Conservation (phyloP, 2,329 filamentous ascomycete genomes). For the Hypoxylon sp. region DNA sequence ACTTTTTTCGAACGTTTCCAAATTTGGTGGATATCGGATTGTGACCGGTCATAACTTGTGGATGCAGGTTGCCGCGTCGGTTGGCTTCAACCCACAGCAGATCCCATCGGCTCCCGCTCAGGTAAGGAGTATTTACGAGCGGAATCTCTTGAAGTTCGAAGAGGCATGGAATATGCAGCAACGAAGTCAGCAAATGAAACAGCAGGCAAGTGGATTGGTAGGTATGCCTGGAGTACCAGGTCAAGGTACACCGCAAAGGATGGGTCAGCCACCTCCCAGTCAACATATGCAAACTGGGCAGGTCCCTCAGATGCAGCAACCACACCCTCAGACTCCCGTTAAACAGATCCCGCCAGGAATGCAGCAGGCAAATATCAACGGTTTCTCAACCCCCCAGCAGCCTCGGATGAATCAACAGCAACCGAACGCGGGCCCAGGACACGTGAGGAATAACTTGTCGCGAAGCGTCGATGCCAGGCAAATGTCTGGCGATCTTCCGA, state of each 20-base stretch:
- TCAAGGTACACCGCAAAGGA: constrained; percentile 59
- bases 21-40: constrained; percentile 80
- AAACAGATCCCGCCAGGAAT: constrained; percentile 62
- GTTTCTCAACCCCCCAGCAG: constrained; percentile 60
- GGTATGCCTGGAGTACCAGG: constrained; percentile 52
- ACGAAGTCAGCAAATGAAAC: constrained; percentile 64
- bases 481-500: constrained; percentile 57
- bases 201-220: constrained; percentile 56
- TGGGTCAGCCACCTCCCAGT: constrained; percentile 57
- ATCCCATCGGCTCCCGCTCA: constrained; percentile 76
- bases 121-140: constrained; percentile 79
- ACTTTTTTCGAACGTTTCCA: constrained; percentile 82
- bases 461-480: constrained; percentile 63
- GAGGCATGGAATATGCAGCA: constrained; percentile 72
- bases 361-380: constrained; percentile 62
- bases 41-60: constrained; percentile 79
- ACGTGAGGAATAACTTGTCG: constrained; percentile 65
- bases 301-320: constrained; percentile 58
- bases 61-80: constrained; percentile 75
- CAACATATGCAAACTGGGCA: constrained; percentile 59
- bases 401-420: constrained; percentile 60
- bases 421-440: constrained; percentile 57
- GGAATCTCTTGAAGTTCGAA: constrained; percentile 83
- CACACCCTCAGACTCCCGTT: constrained; percentile 56
- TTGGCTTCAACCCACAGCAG: constrained; percentile 73